A percentile compares a stretch with the other conserved stretches of the same genome.
Conservation (phyloP, 202 grass and related monocot species). For the Cymbopogon flexuosus region DNA sequence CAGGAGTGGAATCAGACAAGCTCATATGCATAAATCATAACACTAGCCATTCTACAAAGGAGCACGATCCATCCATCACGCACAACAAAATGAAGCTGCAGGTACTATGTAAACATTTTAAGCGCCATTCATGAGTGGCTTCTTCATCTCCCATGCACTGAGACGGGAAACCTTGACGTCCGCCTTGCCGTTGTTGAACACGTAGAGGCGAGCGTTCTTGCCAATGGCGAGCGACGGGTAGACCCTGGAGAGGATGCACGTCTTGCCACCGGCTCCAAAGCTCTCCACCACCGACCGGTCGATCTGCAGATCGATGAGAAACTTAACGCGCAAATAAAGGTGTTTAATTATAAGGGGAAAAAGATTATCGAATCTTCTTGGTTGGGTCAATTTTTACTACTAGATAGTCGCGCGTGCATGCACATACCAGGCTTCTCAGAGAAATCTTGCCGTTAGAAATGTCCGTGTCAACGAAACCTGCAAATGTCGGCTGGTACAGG, state of each 20-base stretch:
- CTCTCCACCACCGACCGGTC: slow-evolving; percentile 60
- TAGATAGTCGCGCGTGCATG: neutral
- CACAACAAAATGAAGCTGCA: neutral
- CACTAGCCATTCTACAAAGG: neutral
- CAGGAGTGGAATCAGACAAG: neutral
- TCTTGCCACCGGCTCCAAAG: slow-evolving; percentile 50
- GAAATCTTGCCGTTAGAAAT: slow-evolving; percentile 51
- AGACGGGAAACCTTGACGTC: slow-evolving; percentile 43
- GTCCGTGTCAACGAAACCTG: slow-evolving; percentile 48
- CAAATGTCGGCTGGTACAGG: slow-evolving; percentile 64
- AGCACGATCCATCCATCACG: neutral
- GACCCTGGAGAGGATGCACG: slow-evolving; percentile 49
- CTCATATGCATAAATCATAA: neutral
- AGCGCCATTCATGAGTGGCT: slow-evolving; percentile 48
- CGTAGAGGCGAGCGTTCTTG: slow-evolving; percentile 39
- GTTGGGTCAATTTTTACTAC: neutral
- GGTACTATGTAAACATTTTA: neutral
- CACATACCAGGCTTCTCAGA: slow-evolving; percentile 54
- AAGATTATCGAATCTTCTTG: neutral
- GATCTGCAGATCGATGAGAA: slow-evolving; percentile 18
- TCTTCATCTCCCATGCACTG: slow-evolving; percentile 60
- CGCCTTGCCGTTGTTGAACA: slow-evolving; percentile 52
- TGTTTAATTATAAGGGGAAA: no score
- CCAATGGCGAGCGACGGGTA: slow-evolving; percentile 42
- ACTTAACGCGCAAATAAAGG: neutral